Evolutionary conservation across 495 filamentous ascomycete species (phyloP), one percentile per base, ranked within the genome.

Genomic region (Trichoderma asperelloides): DNA sequence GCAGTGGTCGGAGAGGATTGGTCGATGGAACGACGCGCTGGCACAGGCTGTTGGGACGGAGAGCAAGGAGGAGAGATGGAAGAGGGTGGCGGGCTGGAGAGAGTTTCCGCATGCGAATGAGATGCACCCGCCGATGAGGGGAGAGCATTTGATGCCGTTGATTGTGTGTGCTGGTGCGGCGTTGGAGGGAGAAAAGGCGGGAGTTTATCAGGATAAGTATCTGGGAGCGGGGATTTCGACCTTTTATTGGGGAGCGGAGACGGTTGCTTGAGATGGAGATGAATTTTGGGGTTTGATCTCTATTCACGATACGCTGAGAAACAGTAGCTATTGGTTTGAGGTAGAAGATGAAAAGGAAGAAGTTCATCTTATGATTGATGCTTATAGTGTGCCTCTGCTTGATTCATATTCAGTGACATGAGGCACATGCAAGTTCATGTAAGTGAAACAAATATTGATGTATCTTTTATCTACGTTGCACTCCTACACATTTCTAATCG

Each of bases 91-190:
- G 67, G 83, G 78, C n/a, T 80, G 91, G 80, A 72, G 74, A 40
- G 77, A 74, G 9, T 71, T 90, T 73, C 73, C 73, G 9, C 85
- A 87, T 83, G 85, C 86, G 0, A 82, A 85, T 43, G 77, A 84
- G 70, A 87, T 88, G 51, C 89, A 91, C 78, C 89, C 88, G 43
- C 69, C 66, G 49, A 72, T 71, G 25, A 82, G 73, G 27, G 85
- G 88, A 68, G 88, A 91, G 55, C 89, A 92, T 79, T 72, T 91
- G 62, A 73, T 90, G 69, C 89, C 89, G 5, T 79, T 91, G 45
- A 79, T 87, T 74, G 78, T 91, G 70, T 87, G 81, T 21, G 84
- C 84, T 8, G 87, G 86, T 0, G 86, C 87, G 33, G 86, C 84
- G n/a, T 21, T 30, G 3, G 81, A 79, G 16, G 73, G 75, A 41